A percentile compares a stretch with the other conserved stretches of the same genome.
phyloP scores from a whole-genome alignment of 306 rosid genomes.

The Vigna mungo region DNA sequence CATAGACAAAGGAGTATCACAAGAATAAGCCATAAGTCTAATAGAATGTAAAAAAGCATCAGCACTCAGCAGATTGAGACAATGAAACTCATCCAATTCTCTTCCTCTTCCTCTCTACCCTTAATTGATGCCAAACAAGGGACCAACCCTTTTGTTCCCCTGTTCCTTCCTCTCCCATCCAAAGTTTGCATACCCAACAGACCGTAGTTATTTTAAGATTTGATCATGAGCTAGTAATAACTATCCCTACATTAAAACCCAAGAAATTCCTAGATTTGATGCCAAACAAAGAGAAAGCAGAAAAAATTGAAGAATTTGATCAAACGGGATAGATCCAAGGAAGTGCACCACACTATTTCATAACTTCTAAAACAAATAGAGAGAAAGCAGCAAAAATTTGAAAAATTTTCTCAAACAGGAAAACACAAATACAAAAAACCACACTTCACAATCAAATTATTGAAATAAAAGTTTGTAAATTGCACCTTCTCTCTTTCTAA shows the following conservation, averaged over 20 bases:
- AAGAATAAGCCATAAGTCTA: slow-evolving; percentile 32
- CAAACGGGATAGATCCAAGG: not conserved
- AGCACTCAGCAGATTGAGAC: slow-evolving; percentile 17
- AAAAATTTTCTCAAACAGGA: not conserved
- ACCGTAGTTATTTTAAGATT: not conserved
- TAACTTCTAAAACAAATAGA: slow-evolving; percentile 15
- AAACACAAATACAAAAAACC: slow-evolving; percentile 11
- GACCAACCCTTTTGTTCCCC: not conserved
- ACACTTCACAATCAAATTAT: slow-evolving; percentile 35
- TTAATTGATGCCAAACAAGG: slow-evolving; percentile 22
- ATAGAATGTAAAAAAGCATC: slow-evolving; percentile 26
- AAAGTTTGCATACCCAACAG: not conserved
- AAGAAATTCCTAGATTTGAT: not conserved
- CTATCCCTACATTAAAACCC: slow-evolving; percentile 24
- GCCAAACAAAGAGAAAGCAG: no score
- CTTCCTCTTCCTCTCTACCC: slow-evolving; percentile 10
- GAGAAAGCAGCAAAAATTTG: slow-evolving; percentile 28
- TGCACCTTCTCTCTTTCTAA: slow-evolving; percentile 66
- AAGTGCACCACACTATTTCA: not conserved
- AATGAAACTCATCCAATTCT: slow-evolving; percentile 18
- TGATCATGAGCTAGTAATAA: slow-evolving; percentile 7
- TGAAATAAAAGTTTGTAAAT: slow-evolving; percentile 12
- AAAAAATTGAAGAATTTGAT: no score
- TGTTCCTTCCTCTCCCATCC: slow-evolving; percentile 1
- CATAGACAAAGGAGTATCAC: slow-evolving; percentile 42